A percentile compares a stretch with the other conserved stretches of the same genome.
Conservation (phyloP, 495 filamentous ascomycete species). For the Penicillium coprophilum region DNA sequence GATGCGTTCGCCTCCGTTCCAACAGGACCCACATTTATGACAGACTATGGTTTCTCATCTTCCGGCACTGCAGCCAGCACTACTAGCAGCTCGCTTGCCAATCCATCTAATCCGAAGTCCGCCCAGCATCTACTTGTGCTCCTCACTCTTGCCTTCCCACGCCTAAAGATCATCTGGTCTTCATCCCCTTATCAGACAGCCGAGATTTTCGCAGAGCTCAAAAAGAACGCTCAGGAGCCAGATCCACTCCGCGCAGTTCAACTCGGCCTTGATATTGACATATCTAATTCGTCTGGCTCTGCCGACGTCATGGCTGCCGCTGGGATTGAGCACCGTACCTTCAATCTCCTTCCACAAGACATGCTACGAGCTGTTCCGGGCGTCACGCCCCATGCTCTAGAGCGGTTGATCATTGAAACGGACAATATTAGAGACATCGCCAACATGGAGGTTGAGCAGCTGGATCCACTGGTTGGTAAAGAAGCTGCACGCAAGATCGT, state of each 20-base stretch:
- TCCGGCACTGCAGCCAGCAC: constrained; percentile 56
- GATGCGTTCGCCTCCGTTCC: constrained; percentile 72
- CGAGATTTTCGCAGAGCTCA: constrained; percentile 92
- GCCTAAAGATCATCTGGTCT: constrained; percentile 89
- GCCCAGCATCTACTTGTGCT: constrained; percentile 91
- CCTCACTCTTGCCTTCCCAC: constrained; percentile 88
- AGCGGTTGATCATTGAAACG: constrained; percentile 66
- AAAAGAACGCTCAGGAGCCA: constrained; percentile 83
- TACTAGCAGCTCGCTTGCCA: constrained; percentile 44
- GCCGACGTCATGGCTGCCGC: constrained; percentile 59
- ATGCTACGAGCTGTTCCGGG: constrained; percentile 87
- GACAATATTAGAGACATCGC: constrained; percentile 79
- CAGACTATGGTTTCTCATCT: constrained; percentile 66
- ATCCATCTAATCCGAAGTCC: constrained; percentile 59
- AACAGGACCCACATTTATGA: constrained; percentile 39
- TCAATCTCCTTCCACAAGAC: constrained; percentile 73
- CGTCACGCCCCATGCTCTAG: constrained; percentile 73
- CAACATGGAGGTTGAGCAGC: constrained; percentile 76
- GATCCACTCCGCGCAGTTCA: constrained; percentile 85
- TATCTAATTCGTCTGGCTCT: constrained; percentile 52
- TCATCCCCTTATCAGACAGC: constrained; percentile 93
- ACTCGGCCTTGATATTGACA: constrained; percentile 69
- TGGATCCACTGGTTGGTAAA: constrained; percentile 71
- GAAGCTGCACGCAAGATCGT: constrained; percentile 77
- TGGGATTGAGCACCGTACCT: constrained; percentile 52